Base-by-base conservation (phyloP, 345 rosid genomes). In the Hibiscus syriacus region DNA sequence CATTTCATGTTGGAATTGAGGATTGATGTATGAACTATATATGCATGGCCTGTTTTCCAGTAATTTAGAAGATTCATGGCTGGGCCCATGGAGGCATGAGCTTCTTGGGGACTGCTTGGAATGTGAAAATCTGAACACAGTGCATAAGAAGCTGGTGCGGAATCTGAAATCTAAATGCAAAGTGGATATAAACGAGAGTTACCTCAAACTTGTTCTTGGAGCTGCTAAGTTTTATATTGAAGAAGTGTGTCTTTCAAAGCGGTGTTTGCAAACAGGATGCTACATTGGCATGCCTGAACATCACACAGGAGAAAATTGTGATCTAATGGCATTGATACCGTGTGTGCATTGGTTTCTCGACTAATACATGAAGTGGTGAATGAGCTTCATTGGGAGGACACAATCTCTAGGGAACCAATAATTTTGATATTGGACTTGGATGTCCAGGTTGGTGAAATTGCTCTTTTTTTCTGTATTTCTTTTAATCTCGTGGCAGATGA, bases 21-120 rank as follows among this genome's bases (percentile, higher is more conserved):
- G 26, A 39, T 26, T 69, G 25, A 69, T 50, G 46, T 52, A 30
- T 38, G 30, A 41, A 69, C 50, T 65, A 50, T 22, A n/a, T 41
- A 38, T 56, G 58, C 72, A 52, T 64, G 43, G 22, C 58, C 50
- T 62, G 23, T 81, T 63, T 63, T 67, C 38, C 76, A 89, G 98
- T 81, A 81, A 80, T 71, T 68, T 89, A 56, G 97, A 94, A 86
- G 95, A 85, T 67, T 76, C 82, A 60, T 91, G 97, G 99, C 80
- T 91, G 60, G 99, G 99, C 60, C 80, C 91, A 20, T 91, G 90
- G 97, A 87, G 84, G 69, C 80, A 61, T 74, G 55, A 85, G 76
- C 87, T 94, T 76, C 78, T 86, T 5, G 92, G 95, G 80, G 87
- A 86, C 70, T 74, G 70, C 73, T 57, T 80, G 48, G 77, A 83